Evolutionary conservation across 306 rosid genomes (phyloP), one percentile per base, ranked within the genome.

Genomic region (Cicer pinnatifidum): DNA sequence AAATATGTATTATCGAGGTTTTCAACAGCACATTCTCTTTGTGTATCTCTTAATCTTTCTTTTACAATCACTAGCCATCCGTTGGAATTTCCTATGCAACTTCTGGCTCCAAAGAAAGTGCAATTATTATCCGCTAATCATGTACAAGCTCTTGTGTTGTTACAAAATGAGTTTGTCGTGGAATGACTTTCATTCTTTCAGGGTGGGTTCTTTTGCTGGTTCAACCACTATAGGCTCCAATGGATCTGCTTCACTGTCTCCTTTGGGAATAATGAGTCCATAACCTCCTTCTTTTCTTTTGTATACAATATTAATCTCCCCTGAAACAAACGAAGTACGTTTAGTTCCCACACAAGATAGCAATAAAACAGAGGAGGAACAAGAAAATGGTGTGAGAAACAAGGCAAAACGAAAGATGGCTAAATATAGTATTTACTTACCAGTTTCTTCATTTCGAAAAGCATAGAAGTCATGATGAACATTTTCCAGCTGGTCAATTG

Each of bases 391-490:
- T 23, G 47, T 6, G 51, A 59, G 40, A 60, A 68, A 65, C 75
- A 57, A 69, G 48, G 39, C 44, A 56, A 19, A 58, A 37, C 6
- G n/a, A 70, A 73, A 78, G 67, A 69, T 20, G 69, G 41, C 23
- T 37, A 45, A 3, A 20, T 6, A 15, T 15, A 62, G 11, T 47
- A 9, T 43, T 66, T 61, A 59, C 82, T 43, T 79, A 93, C 98
- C 96, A 38, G 94, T 91, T 84, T 91, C 94, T 91, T 93, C 98
- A 58, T 93, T 93, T 80, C 92, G 85, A 80, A 93, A 93, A 80
- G 80, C 97, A 77, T 91, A 93, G 71, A 93, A 91, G 85, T 88
- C 96, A 58, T 93, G 98, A 82, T 89, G 88, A 82, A 93, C 80
- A 72, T 89, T 91, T 78, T 85, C 93, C 48, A 93, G 89, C 75